Percentiles rank a stretch among this genome's conserved stretches.
These are phyloP conservation scores for Akebia trifoliata DNA, from an alignment of 164 flowering plant species.

Conservation along the genomic window DNA sequence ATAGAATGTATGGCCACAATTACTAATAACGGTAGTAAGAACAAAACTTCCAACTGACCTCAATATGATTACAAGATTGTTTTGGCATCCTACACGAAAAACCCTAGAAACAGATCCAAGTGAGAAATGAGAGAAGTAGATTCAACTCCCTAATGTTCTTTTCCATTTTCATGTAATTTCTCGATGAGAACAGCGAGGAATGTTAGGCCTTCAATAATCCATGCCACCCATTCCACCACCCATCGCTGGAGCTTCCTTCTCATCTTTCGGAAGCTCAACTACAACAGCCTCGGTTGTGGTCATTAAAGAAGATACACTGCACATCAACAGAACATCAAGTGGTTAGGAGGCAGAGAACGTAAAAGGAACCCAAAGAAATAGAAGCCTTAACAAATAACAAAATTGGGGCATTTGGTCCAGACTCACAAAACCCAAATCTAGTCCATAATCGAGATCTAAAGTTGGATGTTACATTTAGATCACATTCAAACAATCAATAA, in stretches of 20 bases:
- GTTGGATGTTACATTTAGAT: too few relatives aligned
- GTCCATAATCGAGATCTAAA: too few relatives aligned
- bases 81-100: neutral
- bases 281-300: conserved; percentile 93
- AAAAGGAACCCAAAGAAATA: neutral
- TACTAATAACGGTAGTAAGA: neutral
- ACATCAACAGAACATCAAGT: conserved; percentile 2
- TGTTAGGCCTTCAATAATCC: conserved; percentile 46
- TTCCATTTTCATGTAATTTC: neutral
- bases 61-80: conserved; percentile 15
- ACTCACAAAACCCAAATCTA: too few relatives aligned
- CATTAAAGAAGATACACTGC: conserved; percentile 89
- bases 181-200: neutral
- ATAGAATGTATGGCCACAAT: too few relatives aligned
- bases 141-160: neutral
- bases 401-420: too few relatives aligned
- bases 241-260: conserved; percentile 55
- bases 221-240: conserved; percentile 83
- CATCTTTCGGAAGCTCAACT: conserved; percentile 78
- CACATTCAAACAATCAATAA: too few relatives aligned
- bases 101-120: neutral
- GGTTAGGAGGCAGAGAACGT: neutral
- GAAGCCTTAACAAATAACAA: too few relatives aligned
- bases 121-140: neutral
- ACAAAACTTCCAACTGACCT: conserved; percentile 4